Evolutionary conservation across 2,329 filamentous ascomycete species (phyloP), one percentile per base, ranked within the genome.

Genomic region (Aureobasidium sp.): DNA sequence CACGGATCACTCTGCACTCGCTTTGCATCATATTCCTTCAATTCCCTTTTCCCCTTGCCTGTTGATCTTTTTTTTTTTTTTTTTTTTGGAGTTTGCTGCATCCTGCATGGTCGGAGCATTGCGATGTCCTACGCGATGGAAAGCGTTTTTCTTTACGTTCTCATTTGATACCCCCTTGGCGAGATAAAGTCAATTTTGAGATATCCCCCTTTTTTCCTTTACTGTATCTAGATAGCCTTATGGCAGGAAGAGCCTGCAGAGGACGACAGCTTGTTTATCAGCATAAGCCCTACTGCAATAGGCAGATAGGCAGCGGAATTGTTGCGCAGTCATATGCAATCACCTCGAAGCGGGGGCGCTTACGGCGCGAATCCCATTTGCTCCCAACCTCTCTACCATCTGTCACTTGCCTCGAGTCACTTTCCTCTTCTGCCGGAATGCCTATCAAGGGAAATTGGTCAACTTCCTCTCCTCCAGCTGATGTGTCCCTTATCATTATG

Each of bases 1-100:
- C 43, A 38, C 43, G 55, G 55, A 58, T 57, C 55, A 58, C 43
- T 58, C 55, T 58, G 55, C 55, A 58, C 40, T 58, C 55, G 55
- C 55, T 58, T 58, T 40, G 55, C 55, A 47, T 58, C 55, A 31
- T 38, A 31, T 58, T 31, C 11, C n/a, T 55, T 43, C 25, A 11
- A 15, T 13, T 31, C 21, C 17, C 1, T 25, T 29, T 17, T 55
- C 31, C 31, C n/a, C 40, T 46, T 45, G 38, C 31, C 53, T 45
- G 40, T 55, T 58, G 1, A 31, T 21, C 11, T 9, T 40, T 17
- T n/a, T n/a, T n/a, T n/a, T n/a, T n/a, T n/a, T n/a, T n/a, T n/a
- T n/a, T n/a, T n/a, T n/a, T 35, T 40, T 49, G 42, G 33, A 27
- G 35, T 58, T 49, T 49, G 43, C 43, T 58, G 55, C 55, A 40